These are phyloP conservation scores for Penicillium sp. DNA, from an alignment of 2,329 filamentous ascomycete species.

Conservation along the genomic window DNA sequence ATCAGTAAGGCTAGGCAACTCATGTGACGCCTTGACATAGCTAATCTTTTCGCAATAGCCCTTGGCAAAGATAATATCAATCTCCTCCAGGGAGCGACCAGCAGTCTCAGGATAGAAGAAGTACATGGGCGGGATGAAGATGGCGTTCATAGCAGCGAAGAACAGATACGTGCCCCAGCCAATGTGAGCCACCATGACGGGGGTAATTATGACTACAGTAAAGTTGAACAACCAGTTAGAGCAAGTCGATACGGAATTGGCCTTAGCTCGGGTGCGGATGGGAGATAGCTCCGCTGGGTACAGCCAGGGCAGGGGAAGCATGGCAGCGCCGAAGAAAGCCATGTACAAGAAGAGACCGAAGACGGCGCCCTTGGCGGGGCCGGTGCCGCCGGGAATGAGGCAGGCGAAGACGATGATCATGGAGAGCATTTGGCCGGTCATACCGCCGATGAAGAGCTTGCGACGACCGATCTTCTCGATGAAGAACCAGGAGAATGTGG, in stretches of 20 bases:
- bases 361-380: constrained; percentile 47
- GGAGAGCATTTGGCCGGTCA: constrained; percentile 46
- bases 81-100: constrained; percentile 52
- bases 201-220: constrained; percentile 59
- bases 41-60: constrained; percentile 50
- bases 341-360: constrained; percentile 74
- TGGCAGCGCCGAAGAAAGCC: constrained; percentile 70
- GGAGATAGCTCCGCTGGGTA: constrained; percentile 60
- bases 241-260: constrained; percentile 61
- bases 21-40: constrained; percentile 42
- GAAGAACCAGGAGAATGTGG: constrained; percentile 55
- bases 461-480: constrained; percentile 57
- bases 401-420: constrained; percentile 51
- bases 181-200: constrained; percentile 48
- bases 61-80: constrained; percentile 55
- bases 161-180: constrained; percentile 54
- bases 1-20: constrained; percentile 43
- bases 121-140: constrained; percentile 59
- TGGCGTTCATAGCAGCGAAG: constrained; percentile 49
- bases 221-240: constrained; percentile 65
- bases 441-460: constrained; percentile 50
- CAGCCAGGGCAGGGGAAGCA: constrained; percentile 67
- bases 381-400: constrained; percentile 39
- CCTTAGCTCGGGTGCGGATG: constrained; percentile 62
- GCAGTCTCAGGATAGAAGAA: constrained; percentile 62